phyloP scores from a whole-genome alignment of 352 stramenopile species.

The Globisporangium cylindrosporum region DNA sequence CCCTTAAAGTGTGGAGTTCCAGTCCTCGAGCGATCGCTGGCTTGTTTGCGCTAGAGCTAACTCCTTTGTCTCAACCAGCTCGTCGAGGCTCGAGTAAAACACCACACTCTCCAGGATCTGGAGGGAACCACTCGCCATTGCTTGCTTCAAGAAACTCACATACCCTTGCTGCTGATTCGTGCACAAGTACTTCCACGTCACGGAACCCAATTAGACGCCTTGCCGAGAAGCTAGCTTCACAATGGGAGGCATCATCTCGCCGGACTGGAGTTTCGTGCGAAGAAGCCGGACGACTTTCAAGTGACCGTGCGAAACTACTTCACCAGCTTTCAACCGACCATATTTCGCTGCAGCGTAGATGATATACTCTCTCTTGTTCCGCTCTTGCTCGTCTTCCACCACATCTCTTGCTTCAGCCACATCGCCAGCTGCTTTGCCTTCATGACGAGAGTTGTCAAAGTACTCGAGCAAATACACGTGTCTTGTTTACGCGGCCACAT shows the following conservation, averaged over 20 bases:
- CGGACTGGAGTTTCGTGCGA: not conserved
- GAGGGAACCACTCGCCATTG: not conserved
- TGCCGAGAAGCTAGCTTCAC: not conserved
- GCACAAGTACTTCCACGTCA: slow-evolving; percentile 2
- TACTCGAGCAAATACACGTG: not conserved
- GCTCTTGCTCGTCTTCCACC: not conserved
- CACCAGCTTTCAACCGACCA: not conserved
- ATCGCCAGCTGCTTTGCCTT: not conserved
- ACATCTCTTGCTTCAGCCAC: not conserved
- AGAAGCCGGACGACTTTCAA: not conserved
- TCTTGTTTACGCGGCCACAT: not conserved
- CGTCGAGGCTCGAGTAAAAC: not conserved
- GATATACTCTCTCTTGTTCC: no score
- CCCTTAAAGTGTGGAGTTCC: no score
- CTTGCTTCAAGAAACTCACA: not conserved
- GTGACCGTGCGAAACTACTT: no score
- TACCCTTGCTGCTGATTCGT: not conserved
- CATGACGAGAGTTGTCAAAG: not conserved
- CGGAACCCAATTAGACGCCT: no score
- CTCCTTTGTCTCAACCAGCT: not conserved
- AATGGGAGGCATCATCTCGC: not conserved
- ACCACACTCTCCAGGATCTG: not conserved
- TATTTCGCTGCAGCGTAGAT: not conserved
- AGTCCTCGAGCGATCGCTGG: not conserved
- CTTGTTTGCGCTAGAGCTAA: no score